A percentile compares a stretch with the other conserved stretches of the same genome.
phyloP scores from a whole-genome alignment of 345 rosid species.

The Linum trigynum region DNA sequence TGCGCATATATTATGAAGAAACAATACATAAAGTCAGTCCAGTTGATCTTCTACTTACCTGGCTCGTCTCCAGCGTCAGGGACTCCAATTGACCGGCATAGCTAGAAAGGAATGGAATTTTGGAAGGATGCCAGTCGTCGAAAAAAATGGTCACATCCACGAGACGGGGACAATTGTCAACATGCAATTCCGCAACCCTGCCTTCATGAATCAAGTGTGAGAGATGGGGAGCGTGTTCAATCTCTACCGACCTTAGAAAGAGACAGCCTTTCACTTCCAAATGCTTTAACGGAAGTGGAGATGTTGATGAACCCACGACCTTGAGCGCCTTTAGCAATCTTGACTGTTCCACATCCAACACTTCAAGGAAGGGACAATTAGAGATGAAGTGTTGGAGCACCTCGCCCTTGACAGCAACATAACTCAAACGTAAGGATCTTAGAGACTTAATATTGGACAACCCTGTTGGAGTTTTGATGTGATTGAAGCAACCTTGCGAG shows the following conservation, averaged over 20 bases:
- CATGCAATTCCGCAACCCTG: not conserved
- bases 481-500: not conserved
- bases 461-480: not conserved
- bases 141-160: not conserved
- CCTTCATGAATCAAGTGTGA: not conserved
- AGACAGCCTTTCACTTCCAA: not conserved
- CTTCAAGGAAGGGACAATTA: slow-evolving; percentile 5
- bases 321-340: not conserved
- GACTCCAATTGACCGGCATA: not conserved
- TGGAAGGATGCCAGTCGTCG: not conserved
- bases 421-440: not conserved
- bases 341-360: not conserved
- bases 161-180: not conserved
- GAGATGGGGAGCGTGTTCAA: not conserved
- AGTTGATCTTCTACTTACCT: not conserved
- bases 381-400: not conserved
- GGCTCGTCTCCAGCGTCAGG: not conserved
- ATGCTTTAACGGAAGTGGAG: not conserved
- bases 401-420: not conserved
- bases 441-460: not conserved
- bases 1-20: not conserved
- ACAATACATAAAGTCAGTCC: not conserved
- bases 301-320: slow-evolving; percentile 4
- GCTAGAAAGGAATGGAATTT: not conserved
- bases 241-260: not conserved